These are phyloP conservation scores for Coffea canephora DNA, from an alignment of 257 asterid species.

Conservation along the genomic window DNA sequence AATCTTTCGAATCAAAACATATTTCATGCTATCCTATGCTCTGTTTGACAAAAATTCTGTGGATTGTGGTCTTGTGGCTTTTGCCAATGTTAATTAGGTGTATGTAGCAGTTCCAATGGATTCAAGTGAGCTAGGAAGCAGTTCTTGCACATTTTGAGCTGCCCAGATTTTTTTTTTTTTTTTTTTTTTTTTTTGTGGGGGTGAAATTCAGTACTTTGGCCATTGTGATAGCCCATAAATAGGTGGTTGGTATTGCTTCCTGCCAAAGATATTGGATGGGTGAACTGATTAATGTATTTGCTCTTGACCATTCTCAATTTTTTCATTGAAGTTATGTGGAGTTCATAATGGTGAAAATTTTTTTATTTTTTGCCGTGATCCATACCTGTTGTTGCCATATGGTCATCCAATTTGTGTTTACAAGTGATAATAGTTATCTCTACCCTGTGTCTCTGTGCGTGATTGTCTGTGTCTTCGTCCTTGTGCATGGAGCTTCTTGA, in stretches of 20 bases:
- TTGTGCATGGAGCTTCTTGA: not conserved
- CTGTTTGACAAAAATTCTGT: not conserved
- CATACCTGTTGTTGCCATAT: not conserved
- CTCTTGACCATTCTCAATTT: not conserved
- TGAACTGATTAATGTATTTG: not conserved
- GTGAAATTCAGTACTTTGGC: not conserved
- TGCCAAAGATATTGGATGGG: not conserved
- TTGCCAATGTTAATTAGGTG: not conserved
- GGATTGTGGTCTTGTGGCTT: too few relatives aligned
- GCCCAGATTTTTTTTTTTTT: not conserved
- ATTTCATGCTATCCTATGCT: not conserved
- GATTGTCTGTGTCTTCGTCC: not conserved
- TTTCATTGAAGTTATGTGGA: not conserved
- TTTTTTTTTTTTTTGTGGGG: too few relatives aligned
- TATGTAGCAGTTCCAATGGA: not conserved
- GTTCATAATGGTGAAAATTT: not conserved
- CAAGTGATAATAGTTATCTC: not conserved
- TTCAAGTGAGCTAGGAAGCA: not conserved
- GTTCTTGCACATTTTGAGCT: not conserved
- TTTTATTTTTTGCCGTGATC: not conserved
- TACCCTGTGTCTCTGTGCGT: not conserved
- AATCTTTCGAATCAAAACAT: not conserved
- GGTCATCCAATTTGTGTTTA: not conserved
- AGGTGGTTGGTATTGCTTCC: not conserved
- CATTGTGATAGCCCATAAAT: not conserved